Evolutionary conservation across 116 monocot species (phyloP), one percentile per base, ranked within the genome.

Genomic region (Zostera marina): DNA sequence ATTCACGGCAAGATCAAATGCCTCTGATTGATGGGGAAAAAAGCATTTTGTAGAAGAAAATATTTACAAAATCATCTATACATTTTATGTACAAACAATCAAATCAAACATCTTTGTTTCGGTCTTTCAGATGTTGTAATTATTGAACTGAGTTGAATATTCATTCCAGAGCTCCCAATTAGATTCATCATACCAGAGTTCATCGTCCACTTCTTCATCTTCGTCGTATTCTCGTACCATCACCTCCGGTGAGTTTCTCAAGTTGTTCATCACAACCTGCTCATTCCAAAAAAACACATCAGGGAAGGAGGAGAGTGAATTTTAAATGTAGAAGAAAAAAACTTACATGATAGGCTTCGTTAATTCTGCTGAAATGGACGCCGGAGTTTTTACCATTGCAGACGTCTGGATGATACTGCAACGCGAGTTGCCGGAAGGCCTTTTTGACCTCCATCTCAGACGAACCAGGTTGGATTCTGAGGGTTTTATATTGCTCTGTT

Each of bases 311-410:
- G 26, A 8, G 11, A 25, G n/a, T 1, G n/a, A 12, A 55, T 55
- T 43, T 19, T 15, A 19, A 19, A 44, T 43, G 38, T 3, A 43
- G 10, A 47, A 20, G 19, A 21, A 14, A 32, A 15, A 60, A 60
- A 44, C 52, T 71, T 59, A 87, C 92, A 68, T 92, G 78, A 61
- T 93, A 93, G 43, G 93, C 93, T 71, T 84, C 74, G 56, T 88
- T 83, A 52, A 93, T 93, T 60, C 48, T 67, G 67, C 81, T 78
- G 62, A 93, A 93, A 43, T 87, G 81, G 53, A 81, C 74, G 6
- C 70, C 72, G 54, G 84, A 80, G 25, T 87, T 59, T 41, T 26
- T 17, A 14, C 48, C 48, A 15, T 48, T 20, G 22, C 11, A 61
- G 49, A 63, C n/a, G 19, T 40, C 56, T 44, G 25, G 2, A 3